Conservation (phyloP, 1,284 basidiomycete genomes). For the Stygiomarasmius scandens region DNA sequence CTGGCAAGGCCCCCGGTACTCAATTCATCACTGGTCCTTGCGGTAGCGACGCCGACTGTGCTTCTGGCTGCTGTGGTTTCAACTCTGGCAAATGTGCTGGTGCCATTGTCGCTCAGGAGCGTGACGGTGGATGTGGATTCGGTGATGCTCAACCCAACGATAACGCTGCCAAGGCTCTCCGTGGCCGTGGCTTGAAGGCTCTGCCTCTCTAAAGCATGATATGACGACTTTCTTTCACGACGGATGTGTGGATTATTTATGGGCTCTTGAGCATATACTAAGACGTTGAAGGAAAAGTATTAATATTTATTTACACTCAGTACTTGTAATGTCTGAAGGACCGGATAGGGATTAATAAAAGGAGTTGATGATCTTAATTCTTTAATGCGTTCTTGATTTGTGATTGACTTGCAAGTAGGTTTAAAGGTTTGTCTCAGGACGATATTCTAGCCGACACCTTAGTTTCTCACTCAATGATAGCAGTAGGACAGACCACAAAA, state of each 20-base stretch:
- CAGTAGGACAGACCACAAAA: no score
- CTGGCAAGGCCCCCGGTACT: not conserved
- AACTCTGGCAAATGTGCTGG: not conserved
- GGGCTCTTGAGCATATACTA: not conserved
- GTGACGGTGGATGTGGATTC: not conserved
- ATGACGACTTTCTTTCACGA: not conserved
- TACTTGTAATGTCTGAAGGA: not conserved
- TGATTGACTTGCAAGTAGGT: not conserved
- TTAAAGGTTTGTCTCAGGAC: no score
- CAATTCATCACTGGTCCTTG: not conserved
- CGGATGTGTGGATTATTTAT: not conserved
- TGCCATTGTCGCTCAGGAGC: not conserved
- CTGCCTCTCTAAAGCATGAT: not conserved
- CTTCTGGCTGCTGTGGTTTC: not conserved
- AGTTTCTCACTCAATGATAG: no score
- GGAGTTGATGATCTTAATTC: not conserved
- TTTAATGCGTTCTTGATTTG: not conserved
- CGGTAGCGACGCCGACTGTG: not conserved
- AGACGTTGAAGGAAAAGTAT: not conserved
- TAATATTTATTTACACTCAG: not conserved
- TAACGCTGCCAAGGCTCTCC: not conserved
- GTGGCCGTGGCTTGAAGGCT: not conserved
- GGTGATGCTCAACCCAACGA: not conserved
- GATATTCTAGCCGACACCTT: no score
- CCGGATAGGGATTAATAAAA: not conserved